Conservation (phyloP, 2,329 filamentous ascomycete genomes). For the Thyridium curvatum region DNA sequence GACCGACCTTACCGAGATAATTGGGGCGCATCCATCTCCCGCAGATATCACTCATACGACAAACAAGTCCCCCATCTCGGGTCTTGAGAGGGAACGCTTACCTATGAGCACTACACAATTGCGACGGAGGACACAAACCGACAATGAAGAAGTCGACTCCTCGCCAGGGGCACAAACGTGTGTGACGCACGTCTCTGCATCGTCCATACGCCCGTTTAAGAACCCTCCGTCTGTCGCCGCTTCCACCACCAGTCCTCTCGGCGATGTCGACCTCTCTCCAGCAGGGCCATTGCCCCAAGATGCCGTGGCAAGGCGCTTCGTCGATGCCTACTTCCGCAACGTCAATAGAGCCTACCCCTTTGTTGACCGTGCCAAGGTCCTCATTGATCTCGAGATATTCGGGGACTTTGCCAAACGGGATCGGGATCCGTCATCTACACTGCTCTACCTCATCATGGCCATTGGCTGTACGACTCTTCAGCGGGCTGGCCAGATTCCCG, state of each 20-base stretch:
- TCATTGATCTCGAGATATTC: constrained; percentile 24
- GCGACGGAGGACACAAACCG: no score
- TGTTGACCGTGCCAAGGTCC: constrained; percentile 27
- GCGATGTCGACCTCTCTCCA: background rate
- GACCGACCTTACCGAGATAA: constrained; percentile 15
- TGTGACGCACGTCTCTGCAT: no score
- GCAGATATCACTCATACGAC: no score
- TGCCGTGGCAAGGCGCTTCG: background rate
- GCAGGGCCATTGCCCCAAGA: background rate
- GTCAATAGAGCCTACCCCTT: constrained; percentile 33
- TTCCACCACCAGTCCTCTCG: no score
- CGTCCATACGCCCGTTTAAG: no score
- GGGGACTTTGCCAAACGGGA: constrained; percentile 7
- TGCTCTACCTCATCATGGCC: constrained; percentile 37
- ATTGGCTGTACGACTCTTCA: constrained; percentile 39
- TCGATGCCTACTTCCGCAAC: constrained; percentile 1
- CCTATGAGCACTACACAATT: no score
- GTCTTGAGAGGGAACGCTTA: no score
- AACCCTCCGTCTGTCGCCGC: no score
- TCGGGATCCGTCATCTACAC: constrained; percentile 23
- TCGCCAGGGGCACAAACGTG: no score
- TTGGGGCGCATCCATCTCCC: no score
- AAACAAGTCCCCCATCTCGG: no score
- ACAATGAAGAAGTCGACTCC: no score
- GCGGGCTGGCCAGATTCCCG: constrained; percentile 31